Evolutionary conservation across 2,329 filamentous ascomycete species (phyloP).

Genomic region (Macroventuria anomochaeta): DNA sequence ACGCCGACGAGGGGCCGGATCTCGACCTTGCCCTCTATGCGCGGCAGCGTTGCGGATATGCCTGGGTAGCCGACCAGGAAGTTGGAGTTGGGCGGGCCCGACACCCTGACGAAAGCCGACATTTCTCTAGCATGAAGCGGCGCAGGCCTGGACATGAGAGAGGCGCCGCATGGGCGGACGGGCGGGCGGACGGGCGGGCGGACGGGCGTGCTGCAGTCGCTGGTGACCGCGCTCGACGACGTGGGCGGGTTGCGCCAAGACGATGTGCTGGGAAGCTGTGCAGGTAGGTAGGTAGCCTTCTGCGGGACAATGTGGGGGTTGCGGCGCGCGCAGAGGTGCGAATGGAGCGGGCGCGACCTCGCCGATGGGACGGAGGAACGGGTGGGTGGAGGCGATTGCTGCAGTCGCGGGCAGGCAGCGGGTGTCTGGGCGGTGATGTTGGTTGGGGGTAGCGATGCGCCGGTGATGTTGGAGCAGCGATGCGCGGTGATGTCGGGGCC

Average conservation of each 20-base stretch:
- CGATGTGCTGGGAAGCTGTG: conserved; percentile 16
- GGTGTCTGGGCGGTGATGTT: neutral
- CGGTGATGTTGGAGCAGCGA: neutral
- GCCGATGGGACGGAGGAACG: neutral
- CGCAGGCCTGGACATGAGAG: conserved; percentile 43
- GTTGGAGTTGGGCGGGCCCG: conserved; percentile 94
- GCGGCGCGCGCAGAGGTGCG: conserved; percentile 21
- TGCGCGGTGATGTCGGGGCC: conserved; percentile 5
- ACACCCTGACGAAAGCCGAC: conserved; percentile 90
- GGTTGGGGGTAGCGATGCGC: neutral
- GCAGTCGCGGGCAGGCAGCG: neutral
- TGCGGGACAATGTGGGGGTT: conserved; percentile 32
- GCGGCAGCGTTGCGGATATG: conserved; percentile 94
- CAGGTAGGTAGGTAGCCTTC: conserved; percentile 33
- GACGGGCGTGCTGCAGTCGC: conserved; percentile 11
- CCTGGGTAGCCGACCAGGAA: conserved; percentile 97
- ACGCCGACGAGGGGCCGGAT: conserved; percentile 85
- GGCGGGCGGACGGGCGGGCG: conserved; percentile 34
- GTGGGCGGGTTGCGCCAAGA: conserved; percentile 11
- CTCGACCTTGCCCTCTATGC: conserved; percentile 97
- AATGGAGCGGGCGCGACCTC: conserved; percentile 10
- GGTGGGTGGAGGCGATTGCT: neutral
- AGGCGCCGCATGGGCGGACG: conserved; percentile 45
- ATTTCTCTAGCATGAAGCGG: conserved; percentile 41
- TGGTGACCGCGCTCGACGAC: neutral